Percentiles rank a stretch among this genome's conserved stretches.
phyloP scores from a whole-genome alignment of 768 basidiomycete species.

The Hericium alpestre region DNA sequence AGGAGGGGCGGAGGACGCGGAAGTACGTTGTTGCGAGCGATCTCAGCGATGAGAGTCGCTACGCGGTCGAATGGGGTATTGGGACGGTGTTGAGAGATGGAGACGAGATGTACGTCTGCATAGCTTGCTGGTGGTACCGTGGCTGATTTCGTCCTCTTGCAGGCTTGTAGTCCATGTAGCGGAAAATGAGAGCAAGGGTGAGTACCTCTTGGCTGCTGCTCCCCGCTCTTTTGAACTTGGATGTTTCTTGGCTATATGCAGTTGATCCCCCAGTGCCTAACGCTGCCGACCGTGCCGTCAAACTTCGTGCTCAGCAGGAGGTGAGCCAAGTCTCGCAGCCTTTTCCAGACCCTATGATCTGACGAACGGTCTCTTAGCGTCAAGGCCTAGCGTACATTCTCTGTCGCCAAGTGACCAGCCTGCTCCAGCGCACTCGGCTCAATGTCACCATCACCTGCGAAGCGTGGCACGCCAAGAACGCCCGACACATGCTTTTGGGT shows the following conservation, averaged over 20 bases:
- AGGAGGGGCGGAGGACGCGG: slow-evolving; percentile 46
- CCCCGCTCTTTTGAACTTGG: neutral
- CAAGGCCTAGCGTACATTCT: slow-evolving; percentile 85
- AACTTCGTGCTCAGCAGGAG: slow-evolving; percentile 87
- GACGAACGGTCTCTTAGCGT: slow-evolving; percentile 36
- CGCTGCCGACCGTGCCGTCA: slow-evolving; percentile 62
- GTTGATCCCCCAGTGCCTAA: slow-evolving; percentile 65
- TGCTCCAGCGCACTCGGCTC: slow-evolving; percentile 83
- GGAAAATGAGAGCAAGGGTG: slow-evolving; percentile 87
- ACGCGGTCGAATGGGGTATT: slow-evolving; percentile 97
- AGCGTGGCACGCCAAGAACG: slow-evolving; percentile 96
- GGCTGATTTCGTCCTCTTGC: slow-evolving; percentile 3
- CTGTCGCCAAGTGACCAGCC: slow-evolving; percentile 75
- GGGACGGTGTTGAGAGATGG: slow-evolving; percentile 93
- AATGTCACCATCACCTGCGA: slow-evolving; percentile 86
- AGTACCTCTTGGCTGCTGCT: slow-evolving; percentile 15
- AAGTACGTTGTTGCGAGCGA: slow-evolving; percentile 88
- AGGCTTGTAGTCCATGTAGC: slow-evolving; percentile 81
- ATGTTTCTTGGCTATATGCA: slow-evolving; percentile 16
- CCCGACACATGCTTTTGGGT: slow-evolving; percentile 81
- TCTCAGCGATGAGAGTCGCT: slow-evolving; percentile 85
- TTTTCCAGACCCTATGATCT: no score
- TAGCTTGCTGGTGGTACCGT: neutral
- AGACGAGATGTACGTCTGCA: slow-evolving; percentile 59
- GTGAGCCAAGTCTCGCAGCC: slow-evolving; percentile 27